Base-by-base conservation (phyloP, 805 yeast genomes). In the Metschnikowia henanensis region DNA sequence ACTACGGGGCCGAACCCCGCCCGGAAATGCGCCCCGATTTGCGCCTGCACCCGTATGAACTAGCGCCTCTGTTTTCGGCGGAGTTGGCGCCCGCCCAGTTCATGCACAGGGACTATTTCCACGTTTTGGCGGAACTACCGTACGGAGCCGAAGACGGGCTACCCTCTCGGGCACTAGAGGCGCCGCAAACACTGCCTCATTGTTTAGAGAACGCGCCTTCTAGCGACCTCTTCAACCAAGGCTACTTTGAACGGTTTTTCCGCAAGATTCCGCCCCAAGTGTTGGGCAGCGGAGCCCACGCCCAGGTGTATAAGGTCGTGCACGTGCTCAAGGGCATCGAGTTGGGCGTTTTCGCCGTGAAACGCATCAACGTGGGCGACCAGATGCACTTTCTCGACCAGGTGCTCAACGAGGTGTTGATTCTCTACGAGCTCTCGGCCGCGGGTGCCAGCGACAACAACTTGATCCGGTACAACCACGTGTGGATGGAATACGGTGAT, bases 381-480 rank as follows among this genome's bases (percentile, higher is more conserved):
- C 82, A 86, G 53, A 73, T 80, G 42, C 70, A 68, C n/a, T 81
- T 86, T 73, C 72, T 90, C 26, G 75, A 78, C 35, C 80, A 80
- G 48, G 90, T 87, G 5, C 67, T 90, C 38, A 76, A 80, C 45
- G 97, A 90, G 59, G 97, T 90, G 3, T 76, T 84, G 50, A 77
- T 91, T 39, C 64, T 90, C 29, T 84, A 76, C 54, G 74, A 74
- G 51, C 58, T 77, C 20, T 73, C 80, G 3, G 71, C 63, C 51
- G 45, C 64, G 42, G 66, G 72, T 29, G 62, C 75, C 69, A 77
- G 35, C 37, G 72, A 66, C 36, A 64, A 66, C 45, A 85, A 89
- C 60, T 72, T 90, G 52, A 87, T 90, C 21, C 78, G 85, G 17
- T 90, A 90, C 59, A 89, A 90, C 57, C 97, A 90, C 63, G 96